phyloP scores from a whole-genome alignment of 495 filamentous ascomycete genomes.

The Cenococcum geophilum region DNA sequence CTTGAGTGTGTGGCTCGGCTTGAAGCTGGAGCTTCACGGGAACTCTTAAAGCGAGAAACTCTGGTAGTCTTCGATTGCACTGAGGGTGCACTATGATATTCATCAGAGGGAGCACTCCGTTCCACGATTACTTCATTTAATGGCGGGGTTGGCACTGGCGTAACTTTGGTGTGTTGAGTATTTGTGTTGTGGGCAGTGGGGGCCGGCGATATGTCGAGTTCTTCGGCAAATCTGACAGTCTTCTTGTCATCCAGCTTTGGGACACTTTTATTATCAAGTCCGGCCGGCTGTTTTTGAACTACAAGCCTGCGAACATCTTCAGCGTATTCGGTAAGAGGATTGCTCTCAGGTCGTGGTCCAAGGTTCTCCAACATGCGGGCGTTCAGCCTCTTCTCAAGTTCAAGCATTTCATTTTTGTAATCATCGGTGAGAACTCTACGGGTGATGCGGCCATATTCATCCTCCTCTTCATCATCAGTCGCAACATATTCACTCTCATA shows the following conservation, averaged over 20 bases:
- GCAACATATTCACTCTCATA: conserved; percentile 51
- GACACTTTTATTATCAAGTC: background rate
- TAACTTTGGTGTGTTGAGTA: background rate
- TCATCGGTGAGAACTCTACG: conserved; percentile 58
- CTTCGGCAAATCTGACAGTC: conserved; percentile 67
- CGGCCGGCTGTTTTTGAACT: conserved; percentile 12
- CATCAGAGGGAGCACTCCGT: conserved; percentile 13
- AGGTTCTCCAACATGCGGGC: conserved; percentile 38
- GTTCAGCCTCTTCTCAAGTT: conserved; percentile 38
- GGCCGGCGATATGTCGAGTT: conserved; percentile 57
- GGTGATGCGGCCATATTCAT: conserved; percentile 64
- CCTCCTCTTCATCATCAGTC: conserved; percentile 52
- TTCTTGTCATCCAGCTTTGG: conserved; percentile 36
- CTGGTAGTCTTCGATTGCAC: conserved; percentile 18
- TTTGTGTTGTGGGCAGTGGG: background rate
- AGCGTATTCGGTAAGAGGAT: conserved; percentile 23
- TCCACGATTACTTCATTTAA: conserved; percentile 32
- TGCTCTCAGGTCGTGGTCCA: conserved; percentile 30
- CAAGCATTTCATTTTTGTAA: conserved; percentile 51
- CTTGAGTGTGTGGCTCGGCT: background rate
- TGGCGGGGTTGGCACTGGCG: conserved; percentile 6
- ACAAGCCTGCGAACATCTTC: conserved; percentile 31
- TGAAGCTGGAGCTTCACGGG: conserved; percentile 8
- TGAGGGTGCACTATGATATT: background rate
- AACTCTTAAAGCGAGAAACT: conserved; percentile 35